These are phyloP conservation scores for Penicillium malachiteum DNA, from an alignment of 495 filamentous ascomycete genomes.

Conservation along the genomic window DNA sequence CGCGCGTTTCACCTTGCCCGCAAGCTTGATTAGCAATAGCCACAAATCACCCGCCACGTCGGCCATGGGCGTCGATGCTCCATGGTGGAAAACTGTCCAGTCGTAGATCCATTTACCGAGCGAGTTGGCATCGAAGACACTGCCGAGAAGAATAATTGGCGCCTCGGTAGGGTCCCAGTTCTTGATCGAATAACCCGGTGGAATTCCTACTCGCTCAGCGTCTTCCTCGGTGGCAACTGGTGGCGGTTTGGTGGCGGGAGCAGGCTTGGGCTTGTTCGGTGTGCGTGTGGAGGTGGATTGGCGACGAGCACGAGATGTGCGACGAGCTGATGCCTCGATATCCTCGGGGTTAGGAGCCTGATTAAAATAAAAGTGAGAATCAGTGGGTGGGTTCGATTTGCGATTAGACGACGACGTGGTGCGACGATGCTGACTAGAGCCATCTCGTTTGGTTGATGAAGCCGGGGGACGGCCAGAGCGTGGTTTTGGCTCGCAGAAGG, in stretches of 20 bases:
- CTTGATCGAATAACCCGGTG: slow-evolving; percentile 89
- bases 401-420: slow-evolving; percentile 37
- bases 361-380: slow-evolving; percentile 51
- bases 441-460: slow-evolving; percentile 23
- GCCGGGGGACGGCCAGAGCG: slow-evolving; percentile 27
- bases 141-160: slow-evolving; percentile 89
- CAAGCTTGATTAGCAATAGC: slow-evolving; percentile 92
- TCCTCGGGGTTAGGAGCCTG: slow-evolving; percentile 51
- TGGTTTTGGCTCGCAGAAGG: slow-evolving; percentile 29
- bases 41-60: slow-evolving; percentile 94
- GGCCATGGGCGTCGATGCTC: slow-evolving; percentile 79
- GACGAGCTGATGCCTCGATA: slow-evolving; percentile 37
- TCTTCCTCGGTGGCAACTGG: slow-evolving; percentile 83
- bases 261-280: slow-evolving; percentile 44
- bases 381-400: slow-evolving; percentile 53
- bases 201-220: slow-evolving; percentile 77
- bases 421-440: slow-evolving; percentile 35
- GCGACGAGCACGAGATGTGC: slow-evolving; percentile 41
- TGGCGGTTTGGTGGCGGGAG: slow-evolving; percentile 45
- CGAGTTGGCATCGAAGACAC: slow-evolving; percentile 96
- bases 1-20: slow-evolving; percentile 90
- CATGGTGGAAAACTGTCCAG: slow-evolving; percentile 95
- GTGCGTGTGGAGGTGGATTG: slow-evolving; percentile 51
- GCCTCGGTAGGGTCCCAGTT: slow-evolving; percentile 98
- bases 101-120: slow-evolving; percentile 99